Evolutionary conservation across 805 yeast species (phyloP), one percentile per base, ranked within the genome.

Genomic region (Yarrowia sp.): DNA sequence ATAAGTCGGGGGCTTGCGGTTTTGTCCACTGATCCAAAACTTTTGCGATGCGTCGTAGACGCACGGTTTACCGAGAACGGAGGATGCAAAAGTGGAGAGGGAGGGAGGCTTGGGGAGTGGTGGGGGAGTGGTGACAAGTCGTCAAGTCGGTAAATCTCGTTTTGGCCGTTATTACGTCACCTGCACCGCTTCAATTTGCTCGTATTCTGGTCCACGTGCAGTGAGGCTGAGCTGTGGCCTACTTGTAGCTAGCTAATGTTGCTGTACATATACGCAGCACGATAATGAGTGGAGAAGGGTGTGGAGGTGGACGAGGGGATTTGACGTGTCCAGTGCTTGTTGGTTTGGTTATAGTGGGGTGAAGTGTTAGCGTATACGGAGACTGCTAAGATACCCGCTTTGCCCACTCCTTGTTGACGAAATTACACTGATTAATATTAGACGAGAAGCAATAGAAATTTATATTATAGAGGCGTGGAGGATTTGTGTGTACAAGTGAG

Each of bases 221-320:
- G 32, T 26, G 32, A 26, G 32, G 32, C 32, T 26, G 32, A 26
- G 32, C 4, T 26, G 32, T 26, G 32, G 32, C 32, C 32, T 26
- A 26, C 32, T 26, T 26, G 40, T 38, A 38, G 40, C 40, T 9
- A 11, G 40, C 40, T 38, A 48, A 48, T 26, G 52, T 48, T 48
- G 55, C 55, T 49, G 55, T 49, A 49, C 55, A 49, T 49, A 10
- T 49, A 49, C 40, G 55, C 55, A 35, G 55, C 40, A 49, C 36
- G 55, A 32, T 26, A 26, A 26, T 26, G 32, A 26, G 32, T 26
- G 32, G 32, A 26, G 32, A 26, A 2, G 8, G 36, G 15, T 32
- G 55, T 32, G 38, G 36, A 46, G 52, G 38, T 14, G 15, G 19
- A 38, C 3, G 8, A 5, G 26, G 8, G 32, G 49, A 45, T 14